Conservation (phyloP, 1,139 yeast species). For the Yarrowia galli region DNA sequence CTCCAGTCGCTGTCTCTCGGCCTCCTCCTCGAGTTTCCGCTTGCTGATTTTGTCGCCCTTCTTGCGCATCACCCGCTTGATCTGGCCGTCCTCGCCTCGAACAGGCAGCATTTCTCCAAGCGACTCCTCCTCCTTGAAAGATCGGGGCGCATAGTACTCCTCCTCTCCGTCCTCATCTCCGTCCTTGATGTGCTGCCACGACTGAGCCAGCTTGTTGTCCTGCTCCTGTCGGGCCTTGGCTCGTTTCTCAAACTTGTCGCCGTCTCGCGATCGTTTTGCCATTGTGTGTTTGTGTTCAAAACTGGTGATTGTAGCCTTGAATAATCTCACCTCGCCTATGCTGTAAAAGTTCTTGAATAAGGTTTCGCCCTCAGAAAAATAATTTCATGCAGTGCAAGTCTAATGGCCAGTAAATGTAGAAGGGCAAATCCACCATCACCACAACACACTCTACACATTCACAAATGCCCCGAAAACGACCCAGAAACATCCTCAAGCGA, state of each 20-base stretch:
- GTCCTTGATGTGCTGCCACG: conserved; percentile 45
- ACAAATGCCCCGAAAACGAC: conserved; percentile 46
- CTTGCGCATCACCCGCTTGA: conserved; percentile 64
- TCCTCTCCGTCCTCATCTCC: conserved; percentile 50
- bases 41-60: conserved; percentile 40
- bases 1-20: conserved; percentile 38
- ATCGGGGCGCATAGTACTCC: conserved; percentile 47
- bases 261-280: conserved; percentile 48
- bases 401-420: too few relatives aligned
- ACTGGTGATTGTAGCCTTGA: too few relatives aligned
- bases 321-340: too few relatives aligned
- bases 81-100: conserved; percentile 70
- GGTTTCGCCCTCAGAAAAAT: conserved; percentile 2
- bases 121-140: conserved; percentile 52
- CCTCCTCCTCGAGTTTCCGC: conserved; percentile 45
- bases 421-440: too few relatives aligned
- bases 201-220: conserved; percentile 44
- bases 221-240: conserved; percentile 44
- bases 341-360: neutral
- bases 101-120: conserved; percentile 82
- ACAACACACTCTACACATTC: too few relatives aligned
- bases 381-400: conserved; percentile 33
- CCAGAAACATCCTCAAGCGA: conserved; percentile 47
- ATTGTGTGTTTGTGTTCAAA: conserved; percentile 40
- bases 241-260: conserved; percentile 43